These are phyloP conservation scores for Leucaena leucocephala DNA, from an alignment of 306 rosid genomes.

Conservation along the genomic window DNA sequence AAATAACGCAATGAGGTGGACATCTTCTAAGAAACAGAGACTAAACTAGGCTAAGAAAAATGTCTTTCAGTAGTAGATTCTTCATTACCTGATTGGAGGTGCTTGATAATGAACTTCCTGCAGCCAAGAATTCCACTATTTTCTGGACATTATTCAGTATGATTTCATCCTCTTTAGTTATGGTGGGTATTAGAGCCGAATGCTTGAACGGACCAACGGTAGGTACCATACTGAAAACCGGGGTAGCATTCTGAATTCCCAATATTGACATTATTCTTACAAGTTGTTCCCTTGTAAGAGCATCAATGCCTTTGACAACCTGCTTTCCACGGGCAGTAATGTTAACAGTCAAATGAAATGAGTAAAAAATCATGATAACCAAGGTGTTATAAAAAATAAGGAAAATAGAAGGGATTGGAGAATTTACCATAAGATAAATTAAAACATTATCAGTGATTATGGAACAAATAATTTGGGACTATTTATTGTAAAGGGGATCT, in stretches of 20 bases:
- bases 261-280: slow-evolving; percentile 69
- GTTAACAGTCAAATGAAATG: slow-evolving; percentile 22
- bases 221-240: slow-evolving; percentile 90
- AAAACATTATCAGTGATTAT: not conserved
- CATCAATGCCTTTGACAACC: slow-evolving; percentile 98
- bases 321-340: slow-evolving; percentile 43
- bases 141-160: slow-evolving; percentile 91
- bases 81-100: slow-evolving; percentile 66
- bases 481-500: not conserved
- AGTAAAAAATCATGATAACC: not conserved
- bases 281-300: slow-evolving; percentile 90
- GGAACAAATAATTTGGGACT: not conserved
- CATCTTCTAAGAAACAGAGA: not conserved
- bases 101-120: slow-evolving; percentile 79
- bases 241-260: slow-evolving; percentile 77
- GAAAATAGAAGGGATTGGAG: not conserved
- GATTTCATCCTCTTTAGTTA: slow-evolving; percentile 84
- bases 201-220: slow-evolving; percentile 77
- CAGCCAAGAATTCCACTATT: slow-evolving; percentile 78
- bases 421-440: not conserved
- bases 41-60: not conserved
- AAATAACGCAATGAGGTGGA: not conserved
- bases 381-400: not conserved
- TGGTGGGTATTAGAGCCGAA: slow-evolving; percentile 75
- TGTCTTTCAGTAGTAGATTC: slow-evolving; percentile 13